phyloP scores from a whole-genome alignment of 352 stramenopile genomes.

The Globisporangium paroecandrum region DNA sequence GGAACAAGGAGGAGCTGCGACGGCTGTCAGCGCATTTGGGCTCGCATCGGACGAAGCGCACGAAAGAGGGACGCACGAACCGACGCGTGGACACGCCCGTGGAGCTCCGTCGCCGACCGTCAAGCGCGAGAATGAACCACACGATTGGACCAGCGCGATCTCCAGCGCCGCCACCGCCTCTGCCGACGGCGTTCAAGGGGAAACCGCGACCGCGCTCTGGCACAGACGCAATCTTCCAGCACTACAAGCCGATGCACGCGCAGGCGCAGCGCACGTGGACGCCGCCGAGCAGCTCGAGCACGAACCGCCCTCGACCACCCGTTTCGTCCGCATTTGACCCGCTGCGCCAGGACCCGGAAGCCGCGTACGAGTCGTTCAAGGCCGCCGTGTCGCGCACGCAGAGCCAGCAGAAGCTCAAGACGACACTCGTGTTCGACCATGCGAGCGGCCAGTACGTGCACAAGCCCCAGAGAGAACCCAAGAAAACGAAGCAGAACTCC shows the following conservation, averaged over 20 bases:
- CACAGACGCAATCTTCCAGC: conserved; percentile 13
- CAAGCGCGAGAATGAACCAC: not conserved
- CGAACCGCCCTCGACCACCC: not conserved
- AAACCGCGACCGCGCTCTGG: conserved; percentile 7
- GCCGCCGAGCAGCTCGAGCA: not conserved
- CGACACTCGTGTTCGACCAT: conserved; percentile 28
- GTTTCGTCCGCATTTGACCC: conserved; percentile 9
- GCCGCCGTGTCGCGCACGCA: conserved; percentile 20
- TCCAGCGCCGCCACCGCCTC: not conserved
- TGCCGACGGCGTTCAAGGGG: not conserved
- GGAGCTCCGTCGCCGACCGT: conserved; percentile 1
- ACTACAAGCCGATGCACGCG: conserved; percentile 2
- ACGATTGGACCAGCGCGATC: not conserved
- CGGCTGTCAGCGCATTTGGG: conserved; percentile 22
- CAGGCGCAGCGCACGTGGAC: conserved; percentile 9
- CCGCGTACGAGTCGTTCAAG: conserved; percentile 14
- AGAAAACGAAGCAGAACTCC: not conserved
- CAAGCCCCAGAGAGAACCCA: conserved; percentile 17
- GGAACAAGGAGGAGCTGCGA: conserved; percentile 37
- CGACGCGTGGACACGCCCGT: conserved; percentile 9
- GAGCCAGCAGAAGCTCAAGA: conserved; percentile 22
- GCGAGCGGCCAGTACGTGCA: conserved; percentile 26
- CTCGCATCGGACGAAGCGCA: conserved; percentile 24
- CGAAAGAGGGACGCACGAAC: conserved; percentile 19
- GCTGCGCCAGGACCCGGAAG: conserved; percentile 11